phyloP scores from a whole-genome alignment of 2,329 filamentous ascomycete species.

The Penicillium sp. region DNA sequence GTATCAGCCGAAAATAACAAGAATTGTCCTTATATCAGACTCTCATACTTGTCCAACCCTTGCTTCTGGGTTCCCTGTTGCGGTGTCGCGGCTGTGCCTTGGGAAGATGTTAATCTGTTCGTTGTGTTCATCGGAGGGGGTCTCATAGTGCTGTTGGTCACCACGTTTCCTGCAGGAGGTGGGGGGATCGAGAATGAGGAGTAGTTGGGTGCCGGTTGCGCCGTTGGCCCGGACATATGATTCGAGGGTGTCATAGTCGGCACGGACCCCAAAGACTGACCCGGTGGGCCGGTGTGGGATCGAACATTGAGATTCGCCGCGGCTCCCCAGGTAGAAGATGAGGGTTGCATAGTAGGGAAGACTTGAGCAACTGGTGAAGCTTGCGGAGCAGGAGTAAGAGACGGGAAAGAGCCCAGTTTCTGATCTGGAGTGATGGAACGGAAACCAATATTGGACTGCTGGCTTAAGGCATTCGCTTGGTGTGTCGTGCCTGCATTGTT shows the following conservation, averaged over 20 bases:
- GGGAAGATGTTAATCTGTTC: constrained; percentile 23
- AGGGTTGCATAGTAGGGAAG: constrained; percentile 31
- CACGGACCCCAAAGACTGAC: constrained; percentile 24
- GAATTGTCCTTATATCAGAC: constrained; percentile 46
- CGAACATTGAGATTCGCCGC: constrained; percentile 16
- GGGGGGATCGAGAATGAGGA: constrained; percentile 43
- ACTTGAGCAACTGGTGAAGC: constrained; percentile 26
- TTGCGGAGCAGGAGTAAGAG: constrained; percentile 44
- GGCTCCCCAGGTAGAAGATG: constrained; percentile 26
- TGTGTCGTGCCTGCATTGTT: constrained; percentile 19
- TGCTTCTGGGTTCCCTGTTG: constrained; percentile 31
- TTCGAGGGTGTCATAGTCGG: constrained; percentile 23
- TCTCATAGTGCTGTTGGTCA: constrained; percentile 21
- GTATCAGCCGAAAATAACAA: constrained; percentile 10
- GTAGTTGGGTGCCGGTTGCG: constrained; percentile 29
- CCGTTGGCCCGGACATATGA: constrained; percentile 12
- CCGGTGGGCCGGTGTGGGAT: constrained; percentile 14
- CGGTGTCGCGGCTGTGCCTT: constrained; percentile 22
- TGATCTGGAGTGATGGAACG: constrained; percentile 54
- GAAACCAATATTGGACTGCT: constrained; percentile 27
- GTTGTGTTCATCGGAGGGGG: constrained; percentile 16
- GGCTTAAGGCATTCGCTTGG: constrained; percentile 18
- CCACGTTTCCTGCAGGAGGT: constrained; percentile 29
- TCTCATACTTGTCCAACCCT: constrained; percentile 57
- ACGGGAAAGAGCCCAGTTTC: constrained; percentile 47